Percentiles rank a stretch among this genome's conserved stretches.
Evolutionary conservation across 148 eudicot genomes (phyloP).

Genomic region (Amaranthus cruentus): DNA sequence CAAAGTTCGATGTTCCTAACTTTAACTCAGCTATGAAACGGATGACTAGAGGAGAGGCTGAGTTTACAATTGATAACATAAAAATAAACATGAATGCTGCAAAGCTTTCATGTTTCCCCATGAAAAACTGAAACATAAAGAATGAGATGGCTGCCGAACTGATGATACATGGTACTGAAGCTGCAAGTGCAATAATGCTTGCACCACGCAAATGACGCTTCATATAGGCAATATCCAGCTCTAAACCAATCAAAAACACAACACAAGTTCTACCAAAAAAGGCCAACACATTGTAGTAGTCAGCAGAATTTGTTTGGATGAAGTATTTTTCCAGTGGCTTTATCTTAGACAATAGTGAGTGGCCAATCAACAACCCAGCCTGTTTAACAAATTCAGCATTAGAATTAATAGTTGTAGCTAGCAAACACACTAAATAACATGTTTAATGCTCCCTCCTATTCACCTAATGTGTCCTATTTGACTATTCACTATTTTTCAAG

Average conservation of each 20-base stretch:
- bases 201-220: constrained; percentile 57
- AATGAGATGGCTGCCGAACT: constrained; percentile 51
- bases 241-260: constrained; percentile 84
- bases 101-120: constrained; percentile 22
- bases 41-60: constrained; percentile 65
- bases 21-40: constrained; percentile 69
- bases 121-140: constrained; percentile 31
- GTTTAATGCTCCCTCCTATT: too few species aligned
- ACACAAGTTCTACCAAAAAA: constrained; percentile 66
- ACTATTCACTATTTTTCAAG: too few species aligned
- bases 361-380: constrained; percentile 86
- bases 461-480: too few species aligned
- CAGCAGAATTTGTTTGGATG: constrained; percentile 45
- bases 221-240: constrained; percentile 61
- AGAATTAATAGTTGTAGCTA: not conserved
- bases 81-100: constrained; percentile 34
- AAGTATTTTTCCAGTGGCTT: constrained; percentile 38
- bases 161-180: constrained; percentile 45
- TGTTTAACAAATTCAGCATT: constrained; percentile 30
- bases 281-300: constrained; percentile 73
- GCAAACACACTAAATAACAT: not conserved
- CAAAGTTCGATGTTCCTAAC: constrained; percentile 63
- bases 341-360: constrained; percentile 59
- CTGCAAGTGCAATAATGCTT: constrained; percentile 36
- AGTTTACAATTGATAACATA: constrained; percentile 47